Evolutionary conservation across 1,284 basidiomycete species (phyloP), one percentile per base, ranked within the genome.

Genomic region (Apiotrichum sp.): DNA sequence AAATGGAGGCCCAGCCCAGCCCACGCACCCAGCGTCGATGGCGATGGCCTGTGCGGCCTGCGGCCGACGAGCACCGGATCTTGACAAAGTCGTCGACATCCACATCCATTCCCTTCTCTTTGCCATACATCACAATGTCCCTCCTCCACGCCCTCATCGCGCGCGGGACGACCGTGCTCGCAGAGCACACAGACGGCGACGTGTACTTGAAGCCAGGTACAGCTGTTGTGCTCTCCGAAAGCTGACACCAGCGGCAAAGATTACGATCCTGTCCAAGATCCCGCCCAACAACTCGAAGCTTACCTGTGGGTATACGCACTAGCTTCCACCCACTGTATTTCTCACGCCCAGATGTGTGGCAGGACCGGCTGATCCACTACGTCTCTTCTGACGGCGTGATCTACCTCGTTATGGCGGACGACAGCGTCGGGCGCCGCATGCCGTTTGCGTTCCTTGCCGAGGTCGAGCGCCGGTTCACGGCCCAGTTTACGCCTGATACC

Each of bases 301-400:
- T 8, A 58, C 59, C 34, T 61, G 59, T 54, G 38, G 44, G 58
- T 29, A 36, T 4, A 22, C 35, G 4, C 35, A 13, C 16, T 16
- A 4, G 34, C 22, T 32, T 9, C 44, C 45, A 8, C 2, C 2
- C 14, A 16, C 11, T 5, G 4, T 11, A 6, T 54, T 45, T 1
- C 3, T 16, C 4, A 22, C 32, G 35, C 33, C 10, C 56, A 79
- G 79, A 95, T 79, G 89, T 89, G 50, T 93, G 90, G 90, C 90
- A 96, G 72, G 86, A 93, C 76, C 95, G 90, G 72, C 81, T 97
- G 33, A 96, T 98, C 71, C 95, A 98, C 78, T 98, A 98, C 77
- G 83, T 95, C 61, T 88, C 88, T 8, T 88, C 91, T 60, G 85
- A 84, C 35, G 89, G 89, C 0, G 84, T 88, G 71, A 86, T 87